Evolutionary conservation across 2,329 filamentous ascomycete species (phyloP), one percentile per base, ranked within the genome.

Genomic region (Aspergillus phoenicis): DNA sequence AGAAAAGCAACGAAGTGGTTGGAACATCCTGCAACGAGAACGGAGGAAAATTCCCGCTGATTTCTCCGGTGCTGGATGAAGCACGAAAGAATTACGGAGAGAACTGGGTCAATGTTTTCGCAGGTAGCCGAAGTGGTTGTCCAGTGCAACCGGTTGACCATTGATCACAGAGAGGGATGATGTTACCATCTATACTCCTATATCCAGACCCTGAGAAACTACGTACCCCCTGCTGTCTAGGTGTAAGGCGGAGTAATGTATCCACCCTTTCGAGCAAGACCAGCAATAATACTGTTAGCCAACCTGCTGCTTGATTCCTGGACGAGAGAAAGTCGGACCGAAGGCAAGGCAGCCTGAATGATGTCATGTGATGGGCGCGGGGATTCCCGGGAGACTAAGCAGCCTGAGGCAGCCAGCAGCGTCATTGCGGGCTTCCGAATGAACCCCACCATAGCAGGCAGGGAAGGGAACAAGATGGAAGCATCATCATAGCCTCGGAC

Each of bases 51-150:
- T 62, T 58, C 59, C 66, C 64, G 64, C 62, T 63, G 53, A 58
- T 58, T 64, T 61, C 58, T 47, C 65, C 65, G 67, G 65, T 58
- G 51, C 57, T 63, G 52, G 22, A 61, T 64, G 62, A 64, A 62
- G 61, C 61, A 70, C 67, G 68, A 70, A 70, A 70, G 68, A 68
- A 66, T 65, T 58, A 68, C 68, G 68, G 68, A 69, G 59, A 58
- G 51, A 49, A 58, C 55, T 58, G 62, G 62, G 51, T 62, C 56
- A 63, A 61, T 58, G 20, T 62, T 65, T 63, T 64, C 49, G 49
- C 26, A 26, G 26, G 47, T 53, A 59, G 28, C 60, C 52, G 60
- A 57, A 56, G 8, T 45, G 47, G 47, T 49, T 33, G 47, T 30
- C 26, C 26, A 30, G 47, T 30, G 26, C 47, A 51, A 30, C 47